Evolutionary conservation across 192 early-diverging fungal genomes (phyloP).

Genomic region (Coemansia guatemalensis): DNA sequence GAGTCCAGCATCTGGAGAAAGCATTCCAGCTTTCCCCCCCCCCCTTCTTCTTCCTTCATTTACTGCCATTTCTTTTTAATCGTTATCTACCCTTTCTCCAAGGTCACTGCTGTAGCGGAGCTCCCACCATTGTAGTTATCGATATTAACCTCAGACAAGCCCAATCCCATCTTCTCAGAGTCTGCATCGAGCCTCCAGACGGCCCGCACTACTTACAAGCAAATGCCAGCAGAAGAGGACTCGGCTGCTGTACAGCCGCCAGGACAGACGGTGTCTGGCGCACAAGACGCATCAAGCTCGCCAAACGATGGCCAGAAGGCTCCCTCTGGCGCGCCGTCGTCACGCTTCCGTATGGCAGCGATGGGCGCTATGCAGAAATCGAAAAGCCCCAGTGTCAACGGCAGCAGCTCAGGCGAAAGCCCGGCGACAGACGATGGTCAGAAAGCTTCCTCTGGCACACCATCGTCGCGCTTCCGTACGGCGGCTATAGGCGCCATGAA

Average conservation of each 20-base stretch:
- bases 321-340: conserved; percentile 12
- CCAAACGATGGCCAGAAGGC: not conserved
- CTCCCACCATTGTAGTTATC: not conserved
- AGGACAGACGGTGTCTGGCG: conserved; percentile 1
- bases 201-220: not conserved
- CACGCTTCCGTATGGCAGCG: conserved; percentile 37
- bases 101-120: not conserved
- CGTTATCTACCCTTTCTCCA: not conserved
- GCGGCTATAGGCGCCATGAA: conserved; percentile 27
- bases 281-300: conserved; percentile 1
- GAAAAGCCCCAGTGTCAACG: conserved; percentile 15
- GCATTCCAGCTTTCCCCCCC: not conserved
- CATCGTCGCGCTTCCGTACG: conserved; percentile 35
- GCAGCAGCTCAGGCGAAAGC: not conserved
- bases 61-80: not conserved
- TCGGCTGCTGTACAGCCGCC: not conserved
- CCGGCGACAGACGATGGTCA: not conserved
- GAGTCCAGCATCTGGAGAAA: not conserved
- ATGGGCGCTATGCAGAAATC: conserved; percentile 24
- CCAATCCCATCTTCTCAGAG: not conserved
- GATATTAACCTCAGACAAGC: not conserved
- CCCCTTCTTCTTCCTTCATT: not conserved
- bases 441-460: conserved; percentile 2
- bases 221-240: not conserved
- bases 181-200: not conserved